phyloP scores from a whole-genome alignment of 1,139 yeast species.

The Geotrichum phurueaensis region DNA sequence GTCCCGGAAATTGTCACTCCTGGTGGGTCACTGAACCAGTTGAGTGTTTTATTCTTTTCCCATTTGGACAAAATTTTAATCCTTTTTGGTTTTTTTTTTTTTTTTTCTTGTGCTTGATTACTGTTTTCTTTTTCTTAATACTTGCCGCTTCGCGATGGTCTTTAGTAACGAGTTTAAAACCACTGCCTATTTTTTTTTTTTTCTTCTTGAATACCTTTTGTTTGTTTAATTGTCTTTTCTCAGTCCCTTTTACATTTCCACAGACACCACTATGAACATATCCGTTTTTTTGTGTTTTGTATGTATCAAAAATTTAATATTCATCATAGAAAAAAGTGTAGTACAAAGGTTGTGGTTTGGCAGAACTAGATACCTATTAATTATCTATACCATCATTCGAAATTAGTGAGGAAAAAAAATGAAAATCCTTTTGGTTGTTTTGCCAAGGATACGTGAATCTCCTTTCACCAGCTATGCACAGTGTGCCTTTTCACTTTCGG shows the following conservation, averaged over 20 bases:
- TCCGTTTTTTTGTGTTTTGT: too few relatives aligned
- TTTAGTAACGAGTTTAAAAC: background rate
- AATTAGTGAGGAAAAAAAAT: background rate
- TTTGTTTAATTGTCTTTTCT: too few relatives aligned
- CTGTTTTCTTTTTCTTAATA: too few relatives aligned
- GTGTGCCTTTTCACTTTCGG: background rate
- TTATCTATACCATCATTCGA: too few relatives aligned
- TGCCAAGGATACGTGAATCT: background rate
- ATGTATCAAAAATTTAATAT: too few relatives aligned
- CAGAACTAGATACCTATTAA: too few relatives aligned
- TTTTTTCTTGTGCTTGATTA: background rate
- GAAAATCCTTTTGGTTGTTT: too few relatives aligned
- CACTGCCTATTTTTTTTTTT: background rate
- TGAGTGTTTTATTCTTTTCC: background rate
- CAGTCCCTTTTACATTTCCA: background rate
- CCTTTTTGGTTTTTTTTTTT: background rate
- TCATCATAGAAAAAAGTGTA: too few relatives aligned
- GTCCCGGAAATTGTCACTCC: slow-evolving; percentile 9
- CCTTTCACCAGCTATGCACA: background rate
- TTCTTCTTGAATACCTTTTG: background rate
- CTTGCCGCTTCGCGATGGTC: too few relatives aligned
- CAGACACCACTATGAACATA: too few relatives aligned
- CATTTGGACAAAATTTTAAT: background rate
- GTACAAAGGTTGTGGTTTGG: too few relatives aligned
- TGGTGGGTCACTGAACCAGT: slow-evolving; percentile 7